phyloP scores from a whole-genome alignment of 2,329 filamentous ascomycete species.

The Zopfia rhizophila region DNA sequence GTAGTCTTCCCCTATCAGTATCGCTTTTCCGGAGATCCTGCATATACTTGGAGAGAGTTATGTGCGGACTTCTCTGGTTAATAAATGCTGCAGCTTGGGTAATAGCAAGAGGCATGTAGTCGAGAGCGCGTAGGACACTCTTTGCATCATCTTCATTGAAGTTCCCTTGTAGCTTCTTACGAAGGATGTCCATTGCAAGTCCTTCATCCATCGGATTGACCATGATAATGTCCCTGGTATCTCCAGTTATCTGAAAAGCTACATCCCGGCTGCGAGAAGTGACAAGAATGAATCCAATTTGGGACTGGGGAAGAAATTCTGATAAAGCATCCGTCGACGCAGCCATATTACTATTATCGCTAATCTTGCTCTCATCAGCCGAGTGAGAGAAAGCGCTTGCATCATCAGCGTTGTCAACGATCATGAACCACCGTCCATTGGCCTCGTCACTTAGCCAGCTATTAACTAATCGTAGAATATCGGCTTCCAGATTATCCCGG shows the following conservation, averaged over 20 bases:
- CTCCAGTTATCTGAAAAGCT: conserved; percentile 28
- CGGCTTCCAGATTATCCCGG: conserved; percentile 32
- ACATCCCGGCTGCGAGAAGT: conserved; percentile 26
- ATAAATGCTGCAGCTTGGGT: conserved; percentile 46
- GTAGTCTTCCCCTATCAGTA: conserved; percentile 25
- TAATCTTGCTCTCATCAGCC: background rate
- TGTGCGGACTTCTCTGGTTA: conserved; percentile 10
- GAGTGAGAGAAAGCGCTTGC: conserved; percentile 14
- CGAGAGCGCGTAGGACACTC: conserved; percentile 28
- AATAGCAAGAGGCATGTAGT: conserved; percentile 46
- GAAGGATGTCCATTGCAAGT: conserved; percentile 20
- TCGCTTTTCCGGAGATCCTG: conserved; percentile 49
- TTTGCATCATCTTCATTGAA: conserved; percentile 5
- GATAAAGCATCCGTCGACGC: conserved; percentile 14
- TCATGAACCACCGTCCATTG: conserved; percentile 41
- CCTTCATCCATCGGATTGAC: conserved; percentile 27
- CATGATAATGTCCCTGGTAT: conserved; percentile 15
- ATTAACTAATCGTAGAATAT: conserved; percentile 30
- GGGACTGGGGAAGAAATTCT: conserved; percentile 22
- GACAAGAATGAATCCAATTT: conserved; percentile 22
- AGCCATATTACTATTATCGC: background rate
- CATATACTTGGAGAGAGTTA: conserved; percentile 46
- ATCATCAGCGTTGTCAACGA: conserved; percentile 46
- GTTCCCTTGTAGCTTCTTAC: conserved; percentile 15
- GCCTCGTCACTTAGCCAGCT: conserved; percentile 33